Base-by-base conservation (phyloP, 2,329 filamentous ascomycete species). In the Penicillium sp. region DNA sequence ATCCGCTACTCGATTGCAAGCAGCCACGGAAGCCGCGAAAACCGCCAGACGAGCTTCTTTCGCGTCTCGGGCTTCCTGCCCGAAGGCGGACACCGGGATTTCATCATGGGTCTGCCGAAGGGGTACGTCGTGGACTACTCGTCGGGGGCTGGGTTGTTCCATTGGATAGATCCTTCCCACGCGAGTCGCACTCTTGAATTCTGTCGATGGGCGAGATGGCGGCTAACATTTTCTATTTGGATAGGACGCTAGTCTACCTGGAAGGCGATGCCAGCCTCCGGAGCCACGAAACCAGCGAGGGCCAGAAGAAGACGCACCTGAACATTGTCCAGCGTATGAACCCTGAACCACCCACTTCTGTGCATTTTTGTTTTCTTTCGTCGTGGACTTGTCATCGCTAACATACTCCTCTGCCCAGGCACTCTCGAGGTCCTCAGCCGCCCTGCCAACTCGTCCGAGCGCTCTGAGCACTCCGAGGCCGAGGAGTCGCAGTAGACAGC, bases 21-120 rank as follows among this genome's bases (percentile, higher is more conserved):
- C 57, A 82, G 73, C 65, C 66, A 64, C 44, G 88, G 88, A 10
- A 69, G 74, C 46, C 73, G 70, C 51, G 84, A 91, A 11, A 85
- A 87, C 68, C 76, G 80, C 60, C 77, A 81, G 62, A 87, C 85
- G 19, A 93, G 84, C 74, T 97, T 86, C 86, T 97, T 94, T 77
- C 77, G 76, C 42, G 75, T 97, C 39, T 75, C 81, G 21, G 81
- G 76, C 70, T 97, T 97, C 64, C 56, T 71, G 36, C 71, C 73
- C 10, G 81, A 87, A 50, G 86, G 64, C n/a, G 68, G 77, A 34
- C 74, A 78, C 63, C 82, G 83, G 59, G 86, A 95, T 48, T 84
- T 79, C 59, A 64, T 95, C 54, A 70, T 86, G 60, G 73, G 69
- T 58, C 68, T 96, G 67, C 80, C 81, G 39, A 97, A 96, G 75